These are phyloP conservation scores for Aspergillus fumigatiaffinis DNA, from an alignment of 2,329 filamentous ascomycete genomes.

Conservation along the genomic window DNA sequence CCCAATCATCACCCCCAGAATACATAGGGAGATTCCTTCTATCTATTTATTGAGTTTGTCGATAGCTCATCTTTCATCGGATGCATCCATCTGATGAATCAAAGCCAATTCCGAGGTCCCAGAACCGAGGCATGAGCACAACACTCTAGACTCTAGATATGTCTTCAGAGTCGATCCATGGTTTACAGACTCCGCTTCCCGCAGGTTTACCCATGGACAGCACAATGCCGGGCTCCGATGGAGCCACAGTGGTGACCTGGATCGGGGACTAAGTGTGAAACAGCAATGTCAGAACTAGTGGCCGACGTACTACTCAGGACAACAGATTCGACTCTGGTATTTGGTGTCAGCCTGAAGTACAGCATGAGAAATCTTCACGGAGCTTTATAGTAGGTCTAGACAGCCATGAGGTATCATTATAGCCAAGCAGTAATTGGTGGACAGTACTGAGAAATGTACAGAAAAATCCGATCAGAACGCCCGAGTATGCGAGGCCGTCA, in stretches of 20 bases:
- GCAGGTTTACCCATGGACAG: constrained; percentile 13
- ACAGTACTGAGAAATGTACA: neutral
- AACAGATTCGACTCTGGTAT: neutral
- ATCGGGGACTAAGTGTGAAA: too few relatives aligned
- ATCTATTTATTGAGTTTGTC: too few relatives aligned
- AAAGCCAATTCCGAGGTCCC: constrained; percentile 36
- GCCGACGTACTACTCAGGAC: neutral
- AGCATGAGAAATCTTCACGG: neutral
- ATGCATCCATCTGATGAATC: neutral
- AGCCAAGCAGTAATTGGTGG: neutral
- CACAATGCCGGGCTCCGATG: neutral
- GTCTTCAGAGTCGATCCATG: constrained; percentile 14
- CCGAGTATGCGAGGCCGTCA: neutral
- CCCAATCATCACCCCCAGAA: neutral
- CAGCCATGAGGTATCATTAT: neutral
- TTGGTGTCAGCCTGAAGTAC: neutral
- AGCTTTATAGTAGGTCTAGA: neutral
- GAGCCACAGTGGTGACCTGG: neutral
- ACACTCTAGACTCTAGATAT: neutral
- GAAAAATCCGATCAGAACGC: neutral
- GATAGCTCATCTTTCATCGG: neutral
- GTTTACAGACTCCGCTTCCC: constrained; percentile 17
- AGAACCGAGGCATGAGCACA: constrained; percentile 17
- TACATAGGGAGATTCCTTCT: neutral
- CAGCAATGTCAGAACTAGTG: neutral